Evolutionary conservation across 2,329 filamentous ascomycete genomes (phyloP).

Genomic region (Aspergillus terreus): DNA sequence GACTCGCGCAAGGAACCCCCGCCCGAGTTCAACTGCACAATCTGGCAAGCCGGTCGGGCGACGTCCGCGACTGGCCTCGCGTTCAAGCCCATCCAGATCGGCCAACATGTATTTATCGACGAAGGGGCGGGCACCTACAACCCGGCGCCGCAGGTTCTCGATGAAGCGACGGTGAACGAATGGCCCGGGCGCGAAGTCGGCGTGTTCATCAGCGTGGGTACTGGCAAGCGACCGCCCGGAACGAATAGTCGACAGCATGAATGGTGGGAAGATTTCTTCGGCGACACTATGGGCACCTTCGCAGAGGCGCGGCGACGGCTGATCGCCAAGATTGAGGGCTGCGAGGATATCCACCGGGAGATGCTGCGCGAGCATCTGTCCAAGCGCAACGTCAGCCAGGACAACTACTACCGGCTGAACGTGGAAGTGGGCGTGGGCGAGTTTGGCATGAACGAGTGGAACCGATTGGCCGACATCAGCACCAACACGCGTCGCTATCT

Average conservation of each 20-base stretch:
- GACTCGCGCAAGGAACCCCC: constrained; percentile 89
- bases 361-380: constrained; percentile 77
- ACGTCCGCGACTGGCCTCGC: constrained; percentile 86
- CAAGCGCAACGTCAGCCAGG: constrained; percentile 74
- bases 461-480: constrained; percentile 88
- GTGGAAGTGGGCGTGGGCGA: constrained; percentile 95
- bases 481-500: constrained; percentile 86
- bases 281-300: constrained; percentile 72
- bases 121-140: constrained; percentile 92
- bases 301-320: constrained; percentile 81
- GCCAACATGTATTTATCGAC: constrained; percentile 90
- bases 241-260: constrained; percentile 65
- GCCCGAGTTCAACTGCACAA: constrained; percentile 87
- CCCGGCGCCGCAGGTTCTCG: constrained; percentile 76
- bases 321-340: constrained; percentile 91
- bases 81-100: constrained; percentile 93
- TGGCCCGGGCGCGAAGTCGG: constrained; percentile 93
- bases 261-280: constrained; percentile 88
- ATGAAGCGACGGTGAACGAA: constrained; percentile 88
- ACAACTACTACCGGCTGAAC: constrained; percentile 95
- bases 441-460: constrained; percentile 99
- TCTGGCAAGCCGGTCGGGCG: constrained; percentile 96
- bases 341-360: constrained; percentile 81
- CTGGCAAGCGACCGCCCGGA: constrained; percentile 75
- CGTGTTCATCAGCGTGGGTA: constrained; percentile 91